Evolutionary conservation across 345 rosid genomes (phyloP).

Genomic region (Ceriops zippeliana): DNA sequence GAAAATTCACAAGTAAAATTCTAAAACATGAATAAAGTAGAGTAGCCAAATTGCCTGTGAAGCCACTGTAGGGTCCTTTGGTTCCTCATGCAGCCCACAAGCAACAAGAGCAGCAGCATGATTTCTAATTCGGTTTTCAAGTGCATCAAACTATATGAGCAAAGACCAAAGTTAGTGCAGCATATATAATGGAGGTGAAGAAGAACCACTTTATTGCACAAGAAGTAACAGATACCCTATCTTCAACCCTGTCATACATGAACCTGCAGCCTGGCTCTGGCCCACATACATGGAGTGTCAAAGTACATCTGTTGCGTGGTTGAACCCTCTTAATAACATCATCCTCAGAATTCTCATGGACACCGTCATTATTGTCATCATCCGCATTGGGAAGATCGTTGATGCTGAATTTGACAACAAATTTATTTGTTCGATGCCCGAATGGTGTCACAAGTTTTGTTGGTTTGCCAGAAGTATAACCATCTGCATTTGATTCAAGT

Average conservation of each 20-base stretch:
- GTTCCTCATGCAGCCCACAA: slow-evolving; percentile 69
- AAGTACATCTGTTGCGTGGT: slow-evolving; percentile 52
- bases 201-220: slow-evolving; percentile 6
- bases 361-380: slow-evolving; percentile 33
- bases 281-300: slow-evolving; percentile 52
- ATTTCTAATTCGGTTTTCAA: slow-evolving; percentile 62
- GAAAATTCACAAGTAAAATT: neutral
- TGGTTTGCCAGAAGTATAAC: slow-evolving; percentile 58
- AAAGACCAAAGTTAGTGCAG: slow-evolving; percentile 17
- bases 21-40: neutral
- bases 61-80: slow-evolving; percentile 76
- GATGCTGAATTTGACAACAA: slow-evolving; percentile 58
- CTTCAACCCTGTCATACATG: slow-evolving; percentile 85
- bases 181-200: slow-evolving; percentile 7
- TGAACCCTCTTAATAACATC: slow-evolving; percentile 71
- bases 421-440: slow-evolving; percentile 61
- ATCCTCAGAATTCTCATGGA: slow-evolving; percentile 48
- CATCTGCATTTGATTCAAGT: slow-evolving; percentile 38
- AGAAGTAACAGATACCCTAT: slow-evolving; percentile 48
- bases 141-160: slow-evolving; percentile 53
- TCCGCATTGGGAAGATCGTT: slow-evolving; percentile 38
- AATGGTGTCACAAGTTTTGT: slow-evolving; percentile 71
- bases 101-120: slow-evolving; percentile 51
- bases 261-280: slow-evolving; percentile 79
- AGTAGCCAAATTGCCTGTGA: slow-evolving; percentile 59